phyloP scores from a whole-genome alignment of 805 yeast genomes.

The Saccharomycopsis capsularis region DNA sequence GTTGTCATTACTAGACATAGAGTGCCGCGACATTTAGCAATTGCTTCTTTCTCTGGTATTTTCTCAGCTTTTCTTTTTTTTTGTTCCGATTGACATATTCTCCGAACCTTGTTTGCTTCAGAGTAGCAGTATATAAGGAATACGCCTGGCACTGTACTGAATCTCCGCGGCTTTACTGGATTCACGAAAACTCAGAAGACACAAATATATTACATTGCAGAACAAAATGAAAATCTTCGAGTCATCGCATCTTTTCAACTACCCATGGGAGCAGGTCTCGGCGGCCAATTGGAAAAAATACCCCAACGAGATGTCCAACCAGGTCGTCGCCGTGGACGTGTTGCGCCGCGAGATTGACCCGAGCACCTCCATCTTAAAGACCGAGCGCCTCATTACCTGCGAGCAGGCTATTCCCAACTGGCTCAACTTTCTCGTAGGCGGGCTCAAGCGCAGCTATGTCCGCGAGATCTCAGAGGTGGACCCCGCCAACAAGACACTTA shows the following conservation, averaged over 20 bases:
- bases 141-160: too few relatives aligned
- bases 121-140: too few relatives aligned
- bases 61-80: too few relatives aligned
- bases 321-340: conserved; percentile 90
- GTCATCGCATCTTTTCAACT: conserved; percentile 60
- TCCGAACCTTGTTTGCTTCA: too few relatives aligned
- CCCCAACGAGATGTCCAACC: conserved; percentile 90
- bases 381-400: conserved; percentile 86
- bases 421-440: conserved; percentile 69
- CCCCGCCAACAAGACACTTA: conserved; percentile 51
- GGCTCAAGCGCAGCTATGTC: conserved; percentile 65
- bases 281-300: conserved; percentile 96
- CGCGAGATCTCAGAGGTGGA: conserved; percentile 88
- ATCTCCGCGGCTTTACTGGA: too few relatives aligned
- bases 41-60: too few relatives aligned
- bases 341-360: conserved; percentile 62
- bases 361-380: conserved; percentile 47
- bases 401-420: conserved; percentile 81
- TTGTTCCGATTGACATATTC: too few relatives aligned
- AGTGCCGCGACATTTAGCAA: too few relatives aligned
- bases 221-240: conserved; percentile 75
- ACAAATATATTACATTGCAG: too few relatives aligned
- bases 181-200: too few relatives aligned
- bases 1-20: too few relatives aligned
- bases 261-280: conserved; percentile 91